Conservation (phyloP, 75 land plant species). For the Azolla pinnata region DNA sequence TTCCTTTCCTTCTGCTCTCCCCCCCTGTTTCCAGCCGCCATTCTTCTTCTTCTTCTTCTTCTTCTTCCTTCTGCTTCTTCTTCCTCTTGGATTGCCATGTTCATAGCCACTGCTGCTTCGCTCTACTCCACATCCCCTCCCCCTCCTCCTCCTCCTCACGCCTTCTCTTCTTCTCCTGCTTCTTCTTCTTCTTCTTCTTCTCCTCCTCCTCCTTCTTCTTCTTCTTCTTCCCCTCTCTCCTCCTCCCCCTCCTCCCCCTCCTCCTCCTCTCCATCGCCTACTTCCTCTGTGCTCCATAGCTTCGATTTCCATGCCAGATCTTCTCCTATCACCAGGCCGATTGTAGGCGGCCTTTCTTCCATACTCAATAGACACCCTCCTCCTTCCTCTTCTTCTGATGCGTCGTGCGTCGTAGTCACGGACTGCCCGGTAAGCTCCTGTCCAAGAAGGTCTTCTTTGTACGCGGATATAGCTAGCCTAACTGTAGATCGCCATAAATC, state of each 20-base stretch:
- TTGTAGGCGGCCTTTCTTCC: constrained; percentile 46
- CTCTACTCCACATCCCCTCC: constrained; percentile 1
- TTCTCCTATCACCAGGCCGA: constrained; percentile 19
- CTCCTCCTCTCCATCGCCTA: not conserved
- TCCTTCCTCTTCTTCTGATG: constrained; percentile 8
- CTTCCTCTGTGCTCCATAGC: too few species aligned
- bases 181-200: not conserved
- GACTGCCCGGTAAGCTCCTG: not conserved
- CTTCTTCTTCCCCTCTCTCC: not conserved
- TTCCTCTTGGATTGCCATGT: too few species aligned
- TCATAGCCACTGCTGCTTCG: constrained; percentile 7
- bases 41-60: too few species aligned
- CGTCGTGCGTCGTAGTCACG: constrained; percentile 1
- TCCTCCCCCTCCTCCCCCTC: not conserved
- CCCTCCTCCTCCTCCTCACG: not conserved
- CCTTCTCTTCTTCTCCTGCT: not conserved
- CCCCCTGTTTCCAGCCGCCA: too few species aligned
- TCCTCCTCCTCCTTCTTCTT: not conserved
- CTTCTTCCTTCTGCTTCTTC: too few species aligned
- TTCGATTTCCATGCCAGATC: constrained; percentile 2
- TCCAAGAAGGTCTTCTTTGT: constrained; percentile 17
- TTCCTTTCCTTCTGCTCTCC: too few species aligned
- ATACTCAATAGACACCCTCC: constrained; percentile 32
- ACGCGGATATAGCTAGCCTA: constrained; percentile 26
- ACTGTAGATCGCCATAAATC: constrained; percentile 5